Evolutionary conservation across 2,329 filamentous ascomycete species (phyloP).

Genomic region (Alternaria triticina): DNA sequence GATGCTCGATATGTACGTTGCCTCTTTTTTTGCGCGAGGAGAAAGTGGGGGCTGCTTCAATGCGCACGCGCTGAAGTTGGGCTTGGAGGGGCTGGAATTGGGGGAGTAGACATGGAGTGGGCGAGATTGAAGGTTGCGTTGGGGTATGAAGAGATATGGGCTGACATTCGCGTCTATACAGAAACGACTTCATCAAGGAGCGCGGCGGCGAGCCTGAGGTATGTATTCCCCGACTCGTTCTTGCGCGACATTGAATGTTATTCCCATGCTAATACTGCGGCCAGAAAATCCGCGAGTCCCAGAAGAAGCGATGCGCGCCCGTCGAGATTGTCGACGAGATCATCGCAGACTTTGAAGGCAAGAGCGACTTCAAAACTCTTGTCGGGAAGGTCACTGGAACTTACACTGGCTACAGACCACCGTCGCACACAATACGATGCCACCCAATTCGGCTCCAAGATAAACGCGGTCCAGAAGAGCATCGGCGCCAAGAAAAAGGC

Average conservation of each 20-base stretch:
- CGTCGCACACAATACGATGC: constrained; percentile 78
- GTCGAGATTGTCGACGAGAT: constrained; percentile 90
- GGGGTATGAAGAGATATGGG: background rate
- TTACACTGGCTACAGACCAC: constrained; percentile 61
- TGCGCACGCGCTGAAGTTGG: background rate
- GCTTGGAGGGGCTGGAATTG: constrained; percentile 1
- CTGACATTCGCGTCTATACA: constrained; percentile 36
- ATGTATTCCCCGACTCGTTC: background rate
- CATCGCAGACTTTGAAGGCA: constrained; percentile 75
- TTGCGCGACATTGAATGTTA: background rate
- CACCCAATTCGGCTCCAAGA: constrained; percentile 80
- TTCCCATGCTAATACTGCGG: background rate
- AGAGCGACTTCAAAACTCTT: background rate
- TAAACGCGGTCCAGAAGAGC: constrained; percentile 88
- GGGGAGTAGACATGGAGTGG: background rate
- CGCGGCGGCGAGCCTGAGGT: constrained; percentile 85
- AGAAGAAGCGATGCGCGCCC: constrained; percentile 79
- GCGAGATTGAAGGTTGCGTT: background rate
- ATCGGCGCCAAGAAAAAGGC: constrained; percentile 90
- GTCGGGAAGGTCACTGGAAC: background rate
- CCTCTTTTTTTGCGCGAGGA: background rate
- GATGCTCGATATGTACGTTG: constrained; percentile 42
- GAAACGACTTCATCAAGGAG: constrained; percentile 67
- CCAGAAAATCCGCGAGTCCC: constrained; percentile 82
- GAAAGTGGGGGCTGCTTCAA: background rate